Base-by-base conservation (phyloP, 257 asterid genomes). In the Avicennia marina region DNA sequence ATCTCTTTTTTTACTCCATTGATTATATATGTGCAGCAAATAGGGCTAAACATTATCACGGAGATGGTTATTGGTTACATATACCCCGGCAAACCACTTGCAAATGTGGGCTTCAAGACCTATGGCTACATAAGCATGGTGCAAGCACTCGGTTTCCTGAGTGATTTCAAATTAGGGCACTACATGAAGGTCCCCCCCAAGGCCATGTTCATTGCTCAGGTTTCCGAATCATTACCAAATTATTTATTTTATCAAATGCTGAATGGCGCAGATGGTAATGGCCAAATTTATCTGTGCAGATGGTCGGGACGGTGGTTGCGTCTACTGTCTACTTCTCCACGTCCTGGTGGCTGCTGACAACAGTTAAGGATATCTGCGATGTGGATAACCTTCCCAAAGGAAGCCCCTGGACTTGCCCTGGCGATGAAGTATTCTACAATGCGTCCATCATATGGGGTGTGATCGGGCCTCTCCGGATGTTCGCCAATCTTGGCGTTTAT, bases 371-470 rank as follows among this genome's bases (percentile, higher is more conserved):
- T 76, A 80, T 87, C 3, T 87, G 94, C 36, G 75, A 87, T 9
- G 43, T 72, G 0, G 16, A 42, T 1, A 4, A 39, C 4, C 76
- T 88, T 2, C 90, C 90, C 3, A 71, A 66, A 0, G 88, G 85
- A 0, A 83, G 94, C 46, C 93, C 94, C 7, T 89, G 93, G 95
- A 86, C 97, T 0, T 86, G 97, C 63, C 97, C 94, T 0, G 67
- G 81, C 0, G 95, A 80, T 56, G 70, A 67, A 1, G 84, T 84
- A 2, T 86, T 80, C 71, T 89, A 81, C 65, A 83, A 75, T 11
- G 87, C 97, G 6, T 84, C 97, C 15, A 82, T 89, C 66, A 81
- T 89, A 53, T 89, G 97, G 97, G 97, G 97, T 1, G 76, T 89
- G 17, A 77, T 86, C 1, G 94, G 97, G 8, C 97, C 97, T 0